Base-by-base conservation (phyloP, 1,284 basidiomycete species). In the Papiliotrema flavescens region DNA sequence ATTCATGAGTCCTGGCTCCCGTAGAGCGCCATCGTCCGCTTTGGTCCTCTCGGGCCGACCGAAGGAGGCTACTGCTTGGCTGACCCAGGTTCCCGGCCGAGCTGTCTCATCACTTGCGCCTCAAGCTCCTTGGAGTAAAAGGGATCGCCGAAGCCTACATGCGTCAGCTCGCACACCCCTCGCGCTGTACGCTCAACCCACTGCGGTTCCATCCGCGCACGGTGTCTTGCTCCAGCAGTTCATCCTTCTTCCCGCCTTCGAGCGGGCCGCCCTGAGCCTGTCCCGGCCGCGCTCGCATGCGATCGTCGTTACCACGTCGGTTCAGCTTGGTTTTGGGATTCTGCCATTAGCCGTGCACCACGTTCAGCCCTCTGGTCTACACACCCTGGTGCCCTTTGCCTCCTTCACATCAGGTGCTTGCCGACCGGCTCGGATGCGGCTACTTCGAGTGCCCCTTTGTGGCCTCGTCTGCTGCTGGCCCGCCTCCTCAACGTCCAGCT, bases 141-240 rank as follows among this genome's bases (percentile, higher is more conserved):
- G 39, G 69, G 59, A 52, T 74, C 71, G 32, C 71, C 70, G 53
- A 74, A 56, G 8, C 67, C 71, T 73, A 53, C 1, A 3, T 8
- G 22, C n/a, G 6, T 36, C 19, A 53, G 42, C 43, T 32, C n/a
- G 43, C 36, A 14, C 17, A n/a, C n/a, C 26, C 19, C 2, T 24
- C 24, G 6, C 11, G 17, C 39, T 11, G n/a, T 2, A 36, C 28
- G 20, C 13, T n/a, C 22, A 20, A 59, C 70, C 43, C 44, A 72
- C 73, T 64, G 7, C 44, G 22, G 48, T 73, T 73, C 73, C 73
- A 74, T 49, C 69, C 60, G 11, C 55, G 59, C 17, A 74, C 73
- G 20, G 70, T 66, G 1, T 67, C 66, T 22, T 44, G 52, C 37
- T 74, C 73, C 51, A 61, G 63, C 56, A 72, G 55, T 17, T 61